A percentile compares a stretch with the other conserved stretches of the same genome.
Conservation (phyloP, 1,284 basidiomycete genomes). For the Ustilago trichophora region DNA sequence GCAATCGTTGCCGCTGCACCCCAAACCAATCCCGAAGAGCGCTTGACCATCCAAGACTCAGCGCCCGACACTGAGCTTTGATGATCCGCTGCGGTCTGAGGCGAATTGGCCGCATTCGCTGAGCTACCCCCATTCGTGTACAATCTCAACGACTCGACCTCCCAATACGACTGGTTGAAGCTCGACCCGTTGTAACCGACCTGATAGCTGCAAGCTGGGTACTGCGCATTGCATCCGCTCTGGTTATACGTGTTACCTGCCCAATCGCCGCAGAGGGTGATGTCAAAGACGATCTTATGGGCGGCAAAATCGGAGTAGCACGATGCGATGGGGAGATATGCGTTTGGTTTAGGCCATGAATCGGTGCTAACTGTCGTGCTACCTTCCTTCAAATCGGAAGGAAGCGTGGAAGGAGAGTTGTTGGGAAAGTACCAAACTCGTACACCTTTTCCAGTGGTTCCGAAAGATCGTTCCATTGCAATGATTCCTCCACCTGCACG, state of each 20-base stretch:
- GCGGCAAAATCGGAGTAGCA: conserved; percentile 55
- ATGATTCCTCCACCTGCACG: conserved; percentile 55
- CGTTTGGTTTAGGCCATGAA: conserved; percentile 55
- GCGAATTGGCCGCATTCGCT: conserved; percentile 41
- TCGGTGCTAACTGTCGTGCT: conserved; percentile 42
- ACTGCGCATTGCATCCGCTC: conserved; percentile 46
- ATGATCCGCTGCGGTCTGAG: conserved; percentile 4
- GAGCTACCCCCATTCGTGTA: conserved; percentile 49
- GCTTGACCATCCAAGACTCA: neutral
- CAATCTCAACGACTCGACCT: conserved; percentile 46
- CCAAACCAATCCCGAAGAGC: neutral
- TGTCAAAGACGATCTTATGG: conserved; percentile 61
- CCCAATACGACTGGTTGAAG: conserved; percentile 60
- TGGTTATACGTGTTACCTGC: conserved; percentile 48
- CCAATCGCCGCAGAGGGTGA: conserved; percentile 63
- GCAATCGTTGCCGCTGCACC: conserved; percentile 4
- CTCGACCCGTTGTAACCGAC: conserved; percentile 52
- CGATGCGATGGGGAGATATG: conserved; percentile 49
- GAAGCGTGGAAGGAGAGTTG: conserved; percentile 19
- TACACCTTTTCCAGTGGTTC: conserved; percentile 56
- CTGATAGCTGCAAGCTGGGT: conserved; percentile 49
- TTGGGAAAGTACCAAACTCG: conserved; percentile 62
- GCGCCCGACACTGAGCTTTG: conserved; percentile 7
- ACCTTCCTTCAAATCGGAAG: conserved; percentile 45
- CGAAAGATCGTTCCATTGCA: conserved; percentile 62